Conservation (phyloP, 2,329 filamentous ascomycete genomes). For the Fusarium sp. region DNA sequence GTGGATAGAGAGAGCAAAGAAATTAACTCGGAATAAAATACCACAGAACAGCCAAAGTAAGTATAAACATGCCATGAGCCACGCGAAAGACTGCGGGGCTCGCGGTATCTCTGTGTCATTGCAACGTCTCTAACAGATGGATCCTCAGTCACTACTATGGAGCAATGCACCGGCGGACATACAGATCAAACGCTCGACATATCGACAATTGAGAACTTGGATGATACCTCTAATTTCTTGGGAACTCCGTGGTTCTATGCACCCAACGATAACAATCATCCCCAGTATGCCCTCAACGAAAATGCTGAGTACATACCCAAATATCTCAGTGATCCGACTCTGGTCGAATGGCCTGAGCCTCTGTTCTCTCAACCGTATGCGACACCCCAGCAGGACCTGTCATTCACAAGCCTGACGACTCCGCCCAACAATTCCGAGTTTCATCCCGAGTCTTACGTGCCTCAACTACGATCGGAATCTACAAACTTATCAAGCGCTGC, state of each 20-base stretch:
- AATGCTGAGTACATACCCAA: not conserved
- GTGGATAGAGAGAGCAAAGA: no score
- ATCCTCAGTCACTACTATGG: not conserved
- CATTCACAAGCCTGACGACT: not conserved
- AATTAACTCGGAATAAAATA: no score
- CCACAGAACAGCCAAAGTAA: not conserved
- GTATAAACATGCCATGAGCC: not conserved
- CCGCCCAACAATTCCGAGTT: not conserved
- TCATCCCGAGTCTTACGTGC: not conserved
- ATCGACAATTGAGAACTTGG: not conserved
- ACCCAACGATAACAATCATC: not conserved
- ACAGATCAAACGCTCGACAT: not conserved
- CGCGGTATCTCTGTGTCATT: not conserved
- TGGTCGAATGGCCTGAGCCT: not conserved
- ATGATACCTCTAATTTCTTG: not conserved
- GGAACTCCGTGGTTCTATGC: not conserved
- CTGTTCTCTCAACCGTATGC: not conserved
- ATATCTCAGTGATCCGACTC: fast-evolving
- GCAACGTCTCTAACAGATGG: not conserved
- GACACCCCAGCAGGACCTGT: not conserved
- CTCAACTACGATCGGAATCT: not conserved
- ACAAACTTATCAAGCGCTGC: not conserved
- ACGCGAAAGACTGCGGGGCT: not conserved
- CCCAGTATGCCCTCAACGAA: not conserved
- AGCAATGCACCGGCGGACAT: not conserved